Conservation (phyloP, 495 filamentous ascomycete species). For the Collariella sp. region DNA sequence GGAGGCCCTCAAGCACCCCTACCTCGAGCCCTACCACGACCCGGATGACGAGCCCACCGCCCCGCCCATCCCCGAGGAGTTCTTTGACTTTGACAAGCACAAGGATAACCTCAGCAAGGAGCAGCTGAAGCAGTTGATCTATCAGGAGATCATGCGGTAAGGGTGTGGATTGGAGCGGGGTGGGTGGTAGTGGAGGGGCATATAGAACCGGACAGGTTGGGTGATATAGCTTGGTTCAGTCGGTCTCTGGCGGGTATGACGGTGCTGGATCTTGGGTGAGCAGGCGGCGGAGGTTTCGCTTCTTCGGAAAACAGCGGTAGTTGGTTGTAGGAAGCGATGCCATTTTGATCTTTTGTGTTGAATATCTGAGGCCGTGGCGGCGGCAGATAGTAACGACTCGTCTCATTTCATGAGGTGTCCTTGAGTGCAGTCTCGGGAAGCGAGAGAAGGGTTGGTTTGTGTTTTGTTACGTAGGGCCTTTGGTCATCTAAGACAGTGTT, state of each 20-base stretch:
- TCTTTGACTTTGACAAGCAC: slow-evolving; percentile 99
- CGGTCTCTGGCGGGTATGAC: background rate
- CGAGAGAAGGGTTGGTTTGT: background rate
- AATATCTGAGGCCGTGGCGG: background rate
- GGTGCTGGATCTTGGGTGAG: background rate
- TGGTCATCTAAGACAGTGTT: no score
- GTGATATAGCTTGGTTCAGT: background rate
- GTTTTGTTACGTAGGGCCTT: no score
- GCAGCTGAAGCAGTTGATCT: slow-evolving; percentile 93
- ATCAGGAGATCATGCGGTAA: slow-evolving; percentile 98
- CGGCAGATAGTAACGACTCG: background rate
- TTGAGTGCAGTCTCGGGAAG: background rate
- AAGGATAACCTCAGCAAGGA: slow-evolving; percentile 99
- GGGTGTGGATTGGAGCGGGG: background rate
- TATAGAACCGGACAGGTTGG: background rate
- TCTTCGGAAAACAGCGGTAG: background rate
- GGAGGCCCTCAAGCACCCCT: slow-evolving; percentile 93
- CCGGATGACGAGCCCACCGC: slow-evolving; percentile 98
- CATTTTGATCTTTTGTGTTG: background rate
- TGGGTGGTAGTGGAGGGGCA: background rate
- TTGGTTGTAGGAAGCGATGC: no score
- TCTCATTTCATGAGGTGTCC: background rate
- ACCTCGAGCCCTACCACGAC: slow-evolving; percentile 98
- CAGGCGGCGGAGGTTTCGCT: background rate
- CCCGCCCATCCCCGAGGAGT: slow-evolving; percentile 91